phyloP scores from a whole-genome alignment of 257 asterid genomes.

The Gentiana macrophylla region DNA sequence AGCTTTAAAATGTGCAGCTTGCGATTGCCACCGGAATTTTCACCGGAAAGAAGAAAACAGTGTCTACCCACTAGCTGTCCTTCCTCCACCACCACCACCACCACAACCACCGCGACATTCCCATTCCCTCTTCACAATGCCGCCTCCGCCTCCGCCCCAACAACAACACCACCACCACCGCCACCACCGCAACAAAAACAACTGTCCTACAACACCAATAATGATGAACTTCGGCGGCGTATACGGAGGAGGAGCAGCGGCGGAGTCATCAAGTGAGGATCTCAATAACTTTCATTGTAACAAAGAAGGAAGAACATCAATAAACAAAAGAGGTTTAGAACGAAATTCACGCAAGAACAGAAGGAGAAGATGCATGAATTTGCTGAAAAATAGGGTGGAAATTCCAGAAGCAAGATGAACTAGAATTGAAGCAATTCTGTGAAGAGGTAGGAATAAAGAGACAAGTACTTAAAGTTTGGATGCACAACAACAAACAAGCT shows the following conservation, averaged over 20 bases:
- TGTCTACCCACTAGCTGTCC: slow-evolving; percentile 11
- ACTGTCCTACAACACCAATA: slow-evolving; percentile 14
- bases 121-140: slow-evolving; percentile 8
- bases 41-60: slow-evolving; percentile 51
- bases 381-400: slow-evolving; percentile 49
- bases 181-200: neutral
- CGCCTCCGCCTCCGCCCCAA: slow-evolving; percentile 9
- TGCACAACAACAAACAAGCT: slow-evolving; percentile 35
- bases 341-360: slow-evolving; percentile 18
- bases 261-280: slow-evolving; percentile 68
- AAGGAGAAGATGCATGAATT: slow-evolving; percentile 51
- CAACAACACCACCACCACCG: slow-evolving; percentile 6
- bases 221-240: slow-evolving; percentile 50
- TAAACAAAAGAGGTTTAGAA: slow-evolving; percentile 53
- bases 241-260: slow-evolving; percentile 21
- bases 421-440: slow-evolving; percentile 43
- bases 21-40: slow-evolving; percentile 85
- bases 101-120: slow-evolving; percentile 10
- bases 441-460: slow-evolving; percentile 43
- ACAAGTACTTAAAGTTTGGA: slow-evolving; percentile 71
- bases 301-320: neutral
- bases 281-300: slow-evolving; percentile 23
- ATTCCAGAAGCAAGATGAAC: slow-evolving; percentile 50
- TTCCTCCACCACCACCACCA: slow-evolving; percentile 2
- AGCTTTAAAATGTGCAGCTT: slow-evolving; percentile 61